Evolutionary conservation across 495 filamentous ascomycete species (phyloP).

Genomic region (Xylaria grammica): DNA sequence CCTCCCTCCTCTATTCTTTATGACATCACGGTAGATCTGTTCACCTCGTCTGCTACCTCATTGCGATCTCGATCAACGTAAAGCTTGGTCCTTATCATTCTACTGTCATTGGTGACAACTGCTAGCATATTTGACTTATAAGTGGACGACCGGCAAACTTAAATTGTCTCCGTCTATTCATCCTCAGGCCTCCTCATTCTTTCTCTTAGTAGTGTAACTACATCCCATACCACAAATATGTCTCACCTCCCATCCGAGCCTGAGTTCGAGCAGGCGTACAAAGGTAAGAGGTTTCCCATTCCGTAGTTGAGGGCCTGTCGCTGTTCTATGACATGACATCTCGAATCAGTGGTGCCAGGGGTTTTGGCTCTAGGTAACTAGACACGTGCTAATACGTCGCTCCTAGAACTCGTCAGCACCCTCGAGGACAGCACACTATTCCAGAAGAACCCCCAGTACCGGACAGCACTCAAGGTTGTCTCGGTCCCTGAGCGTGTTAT

Average conservation of each 20-base stretch:
- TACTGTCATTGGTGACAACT: conserved; percentile 8
- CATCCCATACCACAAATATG: conserved; percentile 55
- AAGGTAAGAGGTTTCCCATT: conserved; percentile 63
- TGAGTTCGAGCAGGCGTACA: conserved; percentile 99
- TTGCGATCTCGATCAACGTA: neutral
- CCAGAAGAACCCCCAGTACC: conserved; percentile 90
- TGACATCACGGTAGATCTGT: conserved; percentile 11
- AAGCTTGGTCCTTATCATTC: conserved; percentile 4
- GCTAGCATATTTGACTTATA: neutral
- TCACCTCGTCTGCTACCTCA: neutral
- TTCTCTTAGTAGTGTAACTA: neutral
- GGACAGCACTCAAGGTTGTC: conserved; percentile 83
- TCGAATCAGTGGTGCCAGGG: neutral
- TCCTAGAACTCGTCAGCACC: conserved; percentile 84
- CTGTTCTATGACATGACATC: neutral
- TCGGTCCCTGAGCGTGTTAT: conserved; percentile 94
- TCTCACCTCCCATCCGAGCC: conserved; percentile 87
- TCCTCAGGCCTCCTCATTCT: neutral
- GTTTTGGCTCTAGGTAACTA: neutral
- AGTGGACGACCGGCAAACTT: neutral
- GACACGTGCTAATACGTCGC: conserved; percentile 1
- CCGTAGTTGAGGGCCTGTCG: neutral
- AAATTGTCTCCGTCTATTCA: neutral
- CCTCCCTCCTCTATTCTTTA: too few species aligned
- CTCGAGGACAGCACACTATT: conserved; percentile 95